These are phyloP conservation scores for Clarireedia homoeocarpa DNA, from an alignment of 2,329 filamentous ascomycete species.

Conservation along the genomic window DNA sequence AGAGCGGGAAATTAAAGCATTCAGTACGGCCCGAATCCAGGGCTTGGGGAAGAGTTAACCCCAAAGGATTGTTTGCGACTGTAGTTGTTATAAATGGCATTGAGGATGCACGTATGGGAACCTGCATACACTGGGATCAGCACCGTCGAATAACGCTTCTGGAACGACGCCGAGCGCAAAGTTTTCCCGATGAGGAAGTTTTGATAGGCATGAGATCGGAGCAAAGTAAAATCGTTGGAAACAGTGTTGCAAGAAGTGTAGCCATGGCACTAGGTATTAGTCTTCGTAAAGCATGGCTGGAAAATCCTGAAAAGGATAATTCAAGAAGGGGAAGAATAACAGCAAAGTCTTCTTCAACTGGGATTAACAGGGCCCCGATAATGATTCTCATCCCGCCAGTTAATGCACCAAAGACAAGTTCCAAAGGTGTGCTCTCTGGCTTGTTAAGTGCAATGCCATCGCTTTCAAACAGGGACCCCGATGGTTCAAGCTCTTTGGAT, in stretches of 20 bases:
- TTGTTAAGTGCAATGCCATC: not conserved
- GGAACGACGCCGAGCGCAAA: slow-evolving; percentile 63
- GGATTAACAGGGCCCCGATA: too few species aligned
- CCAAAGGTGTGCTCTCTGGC: too few species aligned
- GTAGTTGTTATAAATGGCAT: slow-evolving; percentile 48
- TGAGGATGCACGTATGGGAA: slow-evolving; percentile 48
- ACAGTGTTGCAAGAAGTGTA: slow-evolving; percentile 65
- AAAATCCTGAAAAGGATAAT: slow-evolving; percentile 13
- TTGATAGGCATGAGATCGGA: slow-evolving; percentile 48
- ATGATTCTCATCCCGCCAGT: too few species aligned
- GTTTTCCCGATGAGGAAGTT: slow-evolving; percentile 62
- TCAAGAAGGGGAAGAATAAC: not conserved
- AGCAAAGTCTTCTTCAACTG: too few species aligned
- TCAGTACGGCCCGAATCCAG: slow-evolving; percentile 18
- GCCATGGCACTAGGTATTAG: slow-evolving; percentile 58
- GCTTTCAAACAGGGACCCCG: not conserved
- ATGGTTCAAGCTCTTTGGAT: not conserved
- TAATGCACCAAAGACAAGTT: too few species aligned
- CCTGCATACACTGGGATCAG: slow-evolving; percentile 57
- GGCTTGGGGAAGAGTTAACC: slow-evolving; percentile 45
- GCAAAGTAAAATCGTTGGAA: slow-evolving; percentile 67
- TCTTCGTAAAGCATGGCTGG: slow-evolving; percentile 49
- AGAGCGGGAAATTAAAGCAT: slow-evolving; percentile 20
- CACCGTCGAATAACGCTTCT: slow-evolving; percentile 53
- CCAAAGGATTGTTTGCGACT: slow-evolving; percentile 49